Evolutionary conservation across 1,284 basidiomycete species (phyloP), one percentile per base, ranked within the genome.

Genomic region (Puccinia polysora): DNA sequence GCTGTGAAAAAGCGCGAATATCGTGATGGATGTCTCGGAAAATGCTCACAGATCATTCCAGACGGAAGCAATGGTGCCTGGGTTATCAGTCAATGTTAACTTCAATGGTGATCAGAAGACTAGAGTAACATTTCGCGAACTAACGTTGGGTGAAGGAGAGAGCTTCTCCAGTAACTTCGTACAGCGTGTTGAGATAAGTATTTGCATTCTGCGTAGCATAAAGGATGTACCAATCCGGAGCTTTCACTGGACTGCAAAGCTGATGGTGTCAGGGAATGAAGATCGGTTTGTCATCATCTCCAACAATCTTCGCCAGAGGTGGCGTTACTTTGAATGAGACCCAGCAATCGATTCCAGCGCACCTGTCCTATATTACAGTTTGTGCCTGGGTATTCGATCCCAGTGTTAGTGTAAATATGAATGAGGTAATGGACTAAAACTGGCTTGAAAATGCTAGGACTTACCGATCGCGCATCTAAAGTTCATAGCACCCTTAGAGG

Each of bases 381-480:
- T 20, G 43, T 56, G 50, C 67, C 67, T 69, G 56, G 2, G 7
- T 10, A 25, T 60, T 23, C 2, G 23, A 47, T 32, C 32, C 15
- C 15, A 34, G 53, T 18, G 55, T 59, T 20, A 38, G 30, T 28
- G 36, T 69, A 4, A 52, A 49, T 40, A n/a, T 23, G 18, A 18
- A 28, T 1, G n/a, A 60, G 3, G 20, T 28, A 23, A 60, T 38
- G 43, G 20, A 6, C 36, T 30, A n/a, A n/a, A n/a, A n/a, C n/a
- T n/a, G n/a, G n/a, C n/a, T 69, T 28, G 32, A 50, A 30, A 47
- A 2, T 25, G 52, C 0, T 10, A 25, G 20, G 20, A 30, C 56
- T 60, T 23, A 69, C 67, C 67, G 52, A 69, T 69, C 23, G 43
- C 67, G 52, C 67, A 69, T 38, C 34, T 59, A 40, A 69, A 69